Conservation (phyloP, 192 early-diverging fungal genomes). For the Tieghemiomyces parasiticus region DNA sequence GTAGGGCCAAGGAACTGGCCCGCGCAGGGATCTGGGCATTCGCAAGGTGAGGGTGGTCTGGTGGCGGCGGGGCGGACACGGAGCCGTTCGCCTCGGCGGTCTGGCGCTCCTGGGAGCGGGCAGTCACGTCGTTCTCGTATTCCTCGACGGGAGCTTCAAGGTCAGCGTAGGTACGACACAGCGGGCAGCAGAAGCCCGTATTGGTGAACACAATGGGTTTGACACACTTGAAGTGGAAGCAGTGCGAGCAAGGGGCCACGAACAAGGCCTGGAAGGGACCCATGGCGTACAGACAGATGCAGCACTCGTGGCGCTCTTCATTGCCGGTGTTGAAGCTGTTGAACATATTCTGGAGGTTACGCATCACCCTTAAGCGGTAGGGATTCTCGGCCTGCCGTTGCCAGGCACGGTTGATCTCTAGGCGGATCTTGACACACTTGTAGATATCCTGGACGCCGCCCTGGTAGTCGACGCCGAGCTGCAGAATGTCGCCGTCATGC, state of each 20-base stretch:
- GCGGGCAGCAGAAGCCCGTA: conserved; percentile 71
- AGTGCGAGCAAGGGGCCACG: conserved; percentile 83
- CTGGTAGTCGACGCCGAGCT: conserved; percentile 95
- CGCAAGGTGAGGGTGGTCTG: too few species aligned
- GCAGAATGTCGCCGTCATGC: conserved; percentile 83
- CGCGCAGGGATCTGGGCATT: too few species aligned
- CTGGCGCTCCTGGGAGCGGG: not conserved
- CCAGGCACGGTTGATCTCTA: conserved; percentile 58
- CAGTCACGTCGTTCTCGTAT: not conserved
- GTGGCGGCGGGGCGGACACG: not conserved
- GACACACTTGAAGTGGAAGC: conserved; percentile 89
- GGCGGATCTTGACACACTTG: conserved; percentile 81
- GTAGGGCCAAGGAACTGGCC: not conserved
- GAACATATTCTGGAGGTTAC: conserved; percentile 29
- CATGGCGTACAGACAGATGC: conserved; percentile 81
- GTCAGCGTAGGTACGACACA: conserved; percentile 87
- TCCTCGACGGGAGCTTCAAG: conserved; percentile 57
- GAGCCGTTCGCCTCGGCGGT: not conserved
- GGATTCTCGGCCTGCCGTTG: conserved; percentile 44
- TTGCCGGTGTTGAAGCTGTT: conserved; percentile 2
- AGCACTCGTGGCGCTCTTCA: conserved; percentile 42
- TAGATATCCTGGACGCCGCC: conserved; percentile 83
- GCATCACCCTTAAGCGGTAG: conserved; percentile 35
- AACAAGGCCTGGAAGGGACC: conserved; percentile 81
- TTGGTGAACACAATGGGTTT: conserved; percentile 58